phyloP scores from a whole-genome alignment of 176 grass and related monocot species.

The Aegilops speltoides region DNA sequence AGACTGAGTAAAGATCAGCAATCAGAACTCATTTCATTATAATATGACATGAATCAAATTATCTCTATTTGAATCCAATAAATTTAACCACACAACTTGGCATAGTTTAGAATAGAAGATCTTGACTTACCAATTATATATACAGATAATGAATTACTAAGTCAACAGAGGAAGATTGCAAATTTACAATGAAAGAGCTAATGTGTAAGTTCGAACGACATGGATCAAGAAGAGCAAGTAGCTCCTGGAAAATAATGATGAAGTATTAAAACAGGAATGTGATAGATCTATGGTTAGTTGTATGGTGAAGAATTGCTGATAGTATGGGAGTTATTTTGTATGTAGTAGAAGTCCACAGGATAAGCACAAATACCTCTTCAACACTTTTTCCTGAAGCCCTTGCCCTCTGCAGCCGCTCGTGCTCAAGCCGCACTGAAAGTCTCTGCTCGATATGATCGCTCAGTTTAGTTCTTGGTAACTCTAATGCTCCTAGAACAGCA shows the following conservation, averaged over 20 bases:
- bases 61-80: background rate
- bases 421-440: slow-evolving; percentile 66
- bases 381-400: slow-evolving; percentile 40
- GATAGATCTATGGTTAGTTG: background rate
- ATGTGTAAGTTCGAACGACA: background rate
- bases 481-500: slow-evolving; percentile 60
- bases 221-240: background rate
- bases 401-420: slow-evolving; percentile 72
- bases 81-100: background rate
- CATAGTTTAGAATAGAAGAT: slow-evolving; percentile 8
- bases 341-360: background rate
- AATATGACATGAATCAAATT: background rate
- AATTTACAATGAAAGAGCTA: slow-evolving; percentile 12
- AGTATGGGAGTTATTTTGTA: slow-evolving; percentile 2
- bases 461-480: slow-evolving; percentile 78
- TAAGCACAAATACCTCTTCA: slow-evolving; percentile 65
- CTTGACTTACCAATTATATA: background rate
- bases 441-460: slow-evolving; percentile 90
- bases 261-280: background rate
- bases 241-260: background rate
- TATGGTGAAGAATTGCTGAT: background rate
- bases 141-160: background rate
- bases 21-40: background rate
- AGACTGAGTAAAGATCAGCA: background rate
- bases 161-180: background rate